A percentile compares a stretch with the other conserved stretches of the same genome.
These are phyloP conservation scores for Strombidium stylifer DNA, from an alignment of 73 alveolate genomes.

Conservation along the genomic window DNA sequence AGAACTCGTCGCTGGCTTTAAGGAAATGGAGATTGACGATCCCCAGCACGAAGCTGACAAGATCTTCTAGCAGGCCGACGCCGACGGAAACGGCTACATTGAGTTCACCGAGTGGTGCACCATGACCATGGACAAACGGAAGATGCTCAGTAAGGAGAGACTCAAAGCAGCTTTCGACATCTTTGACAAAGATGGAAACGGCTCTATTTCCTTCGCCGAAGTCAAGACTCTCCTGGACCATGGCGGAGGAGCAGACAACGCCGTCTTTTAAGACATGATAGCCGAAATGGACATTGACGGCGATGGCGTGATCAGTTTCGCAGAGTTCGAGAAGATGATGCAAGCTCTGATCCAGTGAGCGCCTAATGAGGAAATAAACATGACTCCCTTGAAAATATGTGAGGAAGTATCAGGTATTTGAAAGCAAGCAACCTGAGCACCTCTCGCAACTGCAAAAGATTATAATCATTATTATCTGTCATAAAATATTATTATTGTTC, in stretches of 20 bases:
- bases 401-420: too few relatives aligned
- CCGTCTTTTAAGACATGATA: conserved; percentile 46
- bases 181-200: conserved; percentile 63
- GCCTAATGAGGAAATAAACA: too few relatives aligned
- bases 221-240: conserved; percentile 68
- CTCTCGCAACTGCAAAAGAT: too few relatives aligned
- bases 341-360: conserved; percentile 28
- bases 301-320: conserved; percentile 61
- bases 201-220: conserved; percentile 56
- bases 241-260: conserved; percentile 47
- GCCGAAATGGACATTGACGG: conserved; percentile 55
- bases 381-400: too few relatives aligned
- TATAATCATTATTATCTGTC: too few relatives aligned
- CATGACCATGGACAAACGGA: conserved; percentile 69
- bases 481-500: too few relatives aligned
- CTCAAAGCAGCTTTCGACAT: conserved; percentile 63
- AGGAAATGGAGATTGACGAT: conserved; percentile 37
- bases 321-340: conserved; percentile 61
- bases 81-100: conserved; percentile 73
- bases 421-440: too few relatives aligned
- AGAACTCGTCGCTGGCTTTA: conserved; percentile 34
- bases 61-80: conserved; percentile 65
- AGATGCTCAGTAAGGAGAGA: conserved; percentile 34
- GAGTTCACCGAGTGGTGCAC: conserved; percentile 70
- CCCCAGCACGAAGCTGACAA: conserved; percentile 58